Percentiles rank a stretch among this genome's conserved stretches.
Conservation (phyloP, 2,329 filamentous ascomycete species). For the Paraphaeosphaeria minitans region DNA sequence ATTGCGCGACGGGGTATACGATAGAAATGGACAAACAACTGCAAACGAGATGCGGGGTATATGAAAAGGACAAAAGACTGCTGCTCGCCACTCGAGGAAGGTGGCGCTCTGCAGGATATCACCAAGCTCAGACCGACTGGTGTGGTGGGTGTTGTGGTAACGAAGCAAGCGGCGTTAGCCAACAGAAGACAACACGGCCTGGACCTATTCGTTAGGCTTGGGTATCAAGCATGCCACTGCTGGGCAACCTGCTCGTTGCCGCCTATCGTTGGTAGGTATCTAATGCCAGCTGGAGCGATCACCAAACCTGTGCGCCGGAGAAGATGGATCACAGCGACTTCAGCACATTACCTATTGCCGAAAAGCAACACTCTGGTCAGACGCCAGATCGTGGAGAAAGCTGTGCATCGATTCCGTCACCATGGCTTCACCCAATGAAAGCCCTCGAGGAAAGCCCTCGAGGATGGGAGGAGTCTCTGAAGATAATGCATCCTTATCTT, state of each 20-base stretch:
- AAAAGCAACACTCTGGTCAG: conserved; percentile 15
- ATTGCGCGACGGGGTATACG: conserved; percentile 3
- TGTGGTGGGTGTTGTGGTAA: conserved; percentile 1
- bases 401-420: conserved; percentile 13
- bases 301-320: background rate
- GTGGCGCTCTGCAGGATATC: background rate
- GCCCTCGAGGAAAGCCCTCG: background rate
- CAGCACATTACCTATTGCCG: background rate
- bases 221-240: background rate
- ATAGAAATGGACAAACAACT: background rate
- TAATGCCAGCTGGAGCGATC: conserved; percentile 2
- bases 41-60: background rate
- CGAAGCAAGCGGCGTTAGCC: background rate
- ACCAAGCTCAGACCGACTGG: background rate
- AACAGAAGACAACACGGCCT: background rate
- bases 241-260: background rate
- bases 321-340: background rate
- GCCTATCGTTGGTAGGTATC: no score
- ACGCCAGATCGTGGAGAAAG: conserved; percentile 29
- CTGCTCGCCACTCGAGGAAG: background rate
- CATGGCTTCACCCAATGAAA: conserved; percentile 10
- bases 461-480: conserved; percentile 19
- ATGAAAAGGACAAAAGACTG: background rate
- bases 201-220: background rate
- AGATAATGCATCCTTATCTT: conserved; percentile 45